Conservation (phyloP, 2,329 filamentous ascomycete species). For the Chaetomium globosum region DNA sequence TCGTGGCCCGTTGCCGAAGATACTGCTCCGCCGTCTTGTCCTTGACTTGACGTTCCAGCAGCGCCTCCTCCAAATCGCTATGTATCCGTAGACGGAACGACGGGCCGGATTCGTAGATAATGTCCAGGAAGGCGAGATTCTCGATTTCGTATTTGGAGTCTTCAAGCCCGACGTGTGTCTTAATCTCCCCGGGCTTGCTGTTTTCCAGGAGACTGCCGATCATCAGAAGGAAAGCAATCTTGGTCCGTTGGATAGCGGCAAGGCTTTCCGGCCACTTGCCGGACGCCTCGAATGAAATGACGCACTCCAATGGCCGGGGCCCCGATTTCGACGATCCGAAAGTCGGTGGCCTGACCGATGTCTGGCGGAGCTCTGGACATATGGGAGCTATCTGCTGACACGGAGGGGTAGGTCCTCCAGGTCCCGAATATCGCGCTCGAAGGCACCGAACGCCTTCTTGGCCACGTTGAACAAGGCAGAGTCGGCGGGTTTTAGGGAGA, state of each 20-base stretch:
- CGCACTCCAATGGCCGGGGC: constrained; percentile 68
- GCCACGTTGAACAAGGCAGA: constrained; percentile 67
- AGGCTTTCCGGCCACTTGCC: constrained; percentile 92
- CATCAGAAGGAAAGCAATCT: constrained; percentile 83
- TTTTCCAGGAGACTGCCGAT: constrained; percentile 71
- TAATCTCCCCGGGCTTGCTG: constrained; percentile 58
- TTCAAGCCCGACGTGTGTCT: constrained; percentile 76
- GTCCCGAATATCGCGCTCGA: constrained; percentile 76
- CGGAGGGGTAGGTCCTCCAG: constrained; percentile 86
- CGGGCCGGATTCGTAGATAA: constrained; percentile 71
- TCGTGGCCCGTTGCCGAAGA: constrained; percentile 68
- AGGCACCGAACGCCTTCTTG: constrained; percentile 67
- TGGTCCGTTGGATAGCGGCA: constrained; percentile 87
- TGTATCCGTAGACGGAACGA: constrained; percentile 85
- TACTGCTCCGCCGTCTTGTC: constrained; percentile 69
- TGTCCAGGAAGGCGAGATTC: constrained; percentile 81
- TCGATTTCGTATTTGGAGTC: constrained; percentile 68
- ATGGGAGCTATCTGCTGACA: constrained; percentile 75
- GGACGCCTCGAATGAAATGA: constrained; percentile 91
- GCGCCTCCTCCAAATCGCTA: constrained; percentile 79
- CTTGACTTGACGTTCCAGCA: constrained; percentile 77
- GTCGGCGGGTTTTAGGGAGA: constrained; percentile 53
- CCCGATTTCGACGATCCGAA: constrained; percentile 50
- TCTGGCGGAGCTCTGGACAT: constrained; percentile 71
- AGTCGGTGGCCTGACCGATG: constrained; percentile 61